Conservation (phyloP, 768 basidiomycete species). For the Dentipellis sp. region DNA sequence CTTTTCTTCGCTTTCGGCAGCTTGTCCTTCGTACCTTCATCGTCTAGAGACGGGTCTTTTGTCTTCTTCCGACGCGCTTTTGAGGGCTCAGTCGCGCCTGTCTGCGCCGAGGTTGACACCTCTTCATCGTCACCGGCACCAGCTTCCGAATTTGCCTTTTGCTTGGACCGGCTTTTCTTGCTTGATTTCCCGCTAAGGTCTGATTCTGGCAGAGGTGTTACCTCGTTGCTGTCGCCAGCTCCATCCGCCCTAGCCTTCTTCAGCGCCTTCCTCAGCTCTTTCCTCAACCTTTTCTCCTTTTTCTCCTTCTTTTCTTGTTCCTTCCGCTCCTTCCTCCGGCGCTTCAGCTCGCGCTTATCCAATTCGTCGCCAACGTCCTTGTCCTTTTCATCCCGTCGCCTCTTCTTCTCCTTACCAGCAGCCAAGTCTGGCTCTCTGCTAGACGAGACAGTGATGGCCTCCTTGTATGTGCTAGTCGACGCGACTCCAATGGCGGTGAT, state of each 20-base stretch:
- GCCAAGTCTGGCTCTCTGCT: neutral
- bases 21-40: too few species aligned
- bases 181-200: neutral
- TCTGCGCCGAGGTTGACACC: too few species aligned
- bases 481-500: neutral
- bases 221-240: neutral
- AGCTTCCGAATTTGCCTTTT: neutral
- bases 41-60: too few species aligned
- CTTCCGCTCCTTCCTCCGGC: conserved; percentile 4
- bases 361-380: conserved; percentile 3
- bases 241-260: neutral
- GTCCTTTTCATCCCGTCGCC: neutral
- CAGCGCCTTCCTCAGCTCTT: conserved; percentile 1
- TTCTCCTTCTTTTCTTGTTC: conserved; percentile 12
- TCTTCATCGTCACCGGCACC: too few species aligned
- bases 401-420: neutral
- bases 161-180: neutral
- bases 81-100: too few species aligned
- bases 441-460: neutral
- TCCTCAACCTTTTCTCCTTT: conserved; percentile 6
- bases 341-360: conserved; percentile 7
- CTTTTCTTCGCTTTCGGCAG: neutral
- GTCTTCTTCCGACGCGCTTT: too few species aligned
- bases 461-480: conserved; percentile 7
- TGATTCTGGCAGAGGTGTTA: neutral